A percentile compares a stretch with the other conserved stretches of the same genome.
These are phyloP conservation scores for Didymella exigua DNA, from an alignment of 2,329 filamentous ascomycete genomes.

Conservation along the genomic window DNA sequence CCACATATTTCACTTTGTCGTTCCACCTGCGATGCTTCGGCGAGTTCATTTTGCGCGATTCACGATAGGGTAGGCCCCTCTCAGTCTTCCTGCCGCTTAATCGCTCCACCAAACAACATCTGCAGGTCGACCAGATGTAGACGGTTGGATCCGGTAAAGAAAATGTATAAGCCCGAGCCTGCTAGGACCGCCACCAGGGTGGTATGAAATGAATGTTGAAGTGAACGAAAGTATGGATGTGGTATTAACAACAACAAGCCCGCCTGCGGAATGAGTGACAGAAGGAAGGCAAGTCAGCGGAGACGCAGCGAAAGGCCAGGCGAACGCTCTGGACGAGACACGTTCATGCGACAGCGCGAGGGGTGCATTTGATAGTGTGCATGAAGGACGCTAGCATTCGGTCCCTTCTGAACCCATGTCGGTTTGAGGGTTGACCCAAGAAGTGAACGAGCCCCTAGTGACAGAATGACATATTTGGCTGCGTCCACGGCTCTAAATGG, in stretches of 20 bases:
- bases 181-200: conserved; percentile 42
- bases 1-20: conserved; percentile 35
- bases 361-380: conserved; percentile 45
- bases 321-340: conserved; percentile 45
- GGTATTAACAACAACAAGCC: conserved; percentile 43
- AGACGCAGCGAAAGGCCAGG: conserved; percentile 42
- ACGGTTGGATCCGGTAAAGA: conserved; percentile 3
- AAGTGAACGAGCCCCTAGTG: conserved; percentile 24
- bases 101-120: conserved; percentile 43
- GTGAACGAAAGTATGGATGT: conserved; percentile 40
- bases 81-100: conserved; percentile 45
- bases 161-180: conserved; percentile 37
- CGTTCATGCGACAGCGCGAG: conserved; percentile 40
- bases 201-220: conserved; percentile 29
- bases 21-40: conserved; percentile 29
- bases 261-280: conserved; percentile 47
- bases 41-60: conserved; percentile 39
- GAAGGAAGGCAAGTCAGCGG: conserved; percentile 41
- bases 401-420: conserved; percentile 43
- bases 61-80: conserved; percentile 30
- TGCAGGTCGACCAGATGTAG: conserved; percentile 36
- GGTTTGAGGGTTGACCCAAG: conserved; percentile 42
- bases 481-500: conserved; percentile 23
- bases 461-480: conserved; percentile 38
- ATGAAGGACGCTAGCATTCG: conserved; percentile 46